These are phyloP conservation scores for Gastrolobium bilobum DNA, from an alignment of 306 rosid genomes.

Conservation along the genomic window DNA sequence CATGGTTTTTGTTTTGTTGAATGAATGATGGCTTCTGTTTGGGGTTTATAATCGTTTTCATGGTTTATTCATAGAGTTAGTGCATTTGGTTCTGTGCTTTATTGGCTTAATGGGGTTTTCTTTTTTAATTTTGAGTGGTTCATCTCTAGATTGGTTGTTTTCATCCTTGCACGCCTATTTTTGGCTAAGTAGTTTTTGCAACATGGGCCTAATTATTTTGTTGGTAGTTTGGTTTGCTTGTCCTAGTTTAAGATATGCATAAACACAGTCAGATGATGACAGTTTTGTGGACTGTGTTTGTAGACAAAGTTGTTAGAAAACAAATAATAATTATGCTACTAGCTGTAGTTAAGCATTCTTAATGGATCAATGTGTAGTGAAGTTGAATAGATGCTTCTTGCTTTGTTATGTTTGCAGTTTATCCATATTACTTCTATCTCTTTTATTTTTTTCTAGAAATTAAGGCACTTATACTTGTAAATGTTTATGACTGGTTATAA, in stretches of 20 bases:
- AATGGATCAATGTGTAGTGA: background rate
- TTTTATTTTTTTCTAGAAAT: background rate
- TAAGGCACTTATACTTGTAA: constrained; percentile 16
- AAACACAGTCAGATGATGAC: background rate
- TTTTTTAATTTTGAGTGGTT: background rate
- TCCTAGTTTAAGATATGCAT: background rate
- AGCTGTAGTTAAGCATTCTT: constrained; percentile 15
- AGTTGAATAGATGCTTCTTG: background rate
- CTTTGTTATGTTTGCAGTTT: background rate
- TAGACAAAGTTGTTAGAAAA: background rate
- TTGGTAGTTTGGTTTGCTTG: constrained; percentile 27
- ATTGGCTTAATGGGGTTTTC: background rate
- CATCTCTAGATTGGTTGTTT: constrained; percentile 2
- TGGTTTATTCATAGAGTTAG: constrained; percentile 16
- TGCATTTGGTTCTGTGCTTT: background rate
- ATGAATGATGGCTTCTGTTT: background rate
- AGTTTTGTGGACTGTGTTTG: background rate
- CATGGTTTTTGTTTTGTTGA: background rate
- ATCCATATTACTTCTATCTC: background rate
- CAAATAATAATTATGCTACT: background rate
- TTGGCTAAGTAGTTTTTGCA: background rate
- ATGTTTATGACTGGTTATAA: background rate
- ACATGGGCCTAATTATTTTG: background rate
- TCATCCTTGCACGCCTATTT: background rate
- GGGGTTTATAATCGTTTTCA: constrained; percentile 8